Evolutionary conservation across 768 basidiomycete species (phyloP).

Genomic region (Heimioporus sp.): DNA sequence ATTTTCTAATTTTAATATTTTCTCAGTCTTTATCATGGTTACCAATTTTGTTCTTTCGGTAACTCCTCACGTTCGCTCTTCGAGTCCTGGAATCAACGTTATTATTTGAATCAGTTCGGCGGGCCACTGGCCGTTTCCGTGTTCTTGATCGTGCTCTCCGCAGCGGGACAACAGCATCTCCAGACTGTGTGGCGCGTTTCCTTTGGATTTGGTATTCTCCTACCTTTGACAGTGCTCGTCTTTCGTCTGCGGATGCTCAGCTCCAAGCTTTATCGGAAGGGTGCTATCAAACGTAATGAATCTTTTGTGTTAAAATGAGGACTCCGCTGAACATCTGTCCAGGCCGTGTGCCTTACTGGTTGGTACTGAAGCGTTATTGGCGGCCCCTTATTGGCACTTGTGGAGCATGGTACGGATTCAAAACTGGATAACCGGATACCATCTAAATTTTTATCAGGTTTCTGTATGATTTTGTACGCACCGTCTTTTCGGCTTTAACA

Average conservation of each 20-base stretch:
- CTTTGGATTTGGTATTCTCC: conserved; percentile 60
- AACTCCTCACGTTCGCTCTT: conserved; percentile 14
- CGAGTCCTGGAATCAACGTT: neutral
- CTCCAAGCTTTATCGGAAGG: conserved; percentile 57
- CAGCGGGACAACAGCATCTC: conserved; percentile 60
- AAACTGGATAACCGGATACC: neutral
- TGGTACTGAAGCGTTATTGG: conserved; percentile 67
- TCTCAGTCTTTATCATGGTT: conserved; percentile 67
- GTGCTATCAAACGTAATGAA: conserved; percentile 59
- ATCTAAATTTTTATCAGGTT: conserved; percentile 42
- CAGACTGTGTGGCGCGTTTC: conserved; percentile 66
- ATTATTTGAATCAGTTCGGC: conserved; percentile 45
- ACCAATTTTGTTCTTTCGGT: conserved; percentile 71
- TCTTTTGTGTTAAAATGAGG: neutral
- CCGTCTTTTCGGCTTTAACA: neutral
- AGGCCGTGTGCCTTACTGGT: conserved; percentile 59
- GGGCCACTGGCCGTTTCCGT: conserved; percentile 65
- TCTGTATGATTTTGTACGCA: conserved; percentile 61
- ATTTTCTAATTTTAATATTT: conserved; percentile 1
- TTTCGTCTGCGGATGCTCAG: conserved; percentile 75
- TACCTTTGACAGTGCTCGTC: conserved; percentile 67
- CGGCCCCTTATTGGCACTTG: conserved; percentile 65
- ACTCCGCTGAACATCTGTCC: conserved; percentile 1
- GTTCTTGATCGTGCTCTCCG: conserved; percentile 67
- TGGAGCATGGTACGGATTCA: conserved; percentile 55